Evolutionary conservation across 768 basidiomycete genomes (phyloP).

Genomic region (Leccinum ochraceum): DNA sequence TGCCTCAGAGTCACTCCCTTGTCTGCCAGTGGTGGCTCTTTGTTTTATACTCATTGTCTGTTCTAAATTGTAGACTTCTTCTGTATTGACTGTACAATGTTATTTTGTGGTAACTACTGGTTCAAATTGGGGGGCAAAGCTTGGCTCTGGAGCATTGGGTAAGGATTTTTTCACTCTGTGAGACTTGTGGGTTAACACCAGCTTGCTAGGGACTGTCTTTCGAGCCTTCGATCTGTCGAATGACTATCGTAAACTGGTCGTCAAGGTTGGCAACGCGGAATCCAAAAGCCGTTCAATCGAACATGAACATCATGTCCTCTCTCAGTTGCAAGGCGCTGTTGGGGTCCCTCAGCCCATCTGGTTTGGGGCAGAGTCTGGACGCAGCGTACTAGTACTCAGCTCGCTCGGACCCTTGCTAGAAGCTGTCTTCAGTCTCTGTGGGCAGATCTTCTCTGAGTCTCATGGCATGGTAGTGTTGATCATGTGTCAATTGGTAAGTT

Average conservation of each 20-base stretch:
- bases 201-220: neutral
- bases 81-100: too few relatives aligned
- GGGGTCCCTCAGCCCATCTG: neutral
- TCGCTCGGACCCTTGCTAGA: neutral
- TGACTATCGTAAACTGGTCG: neutral
- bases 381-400: neutral
- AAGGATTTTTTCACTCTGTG: neutral
- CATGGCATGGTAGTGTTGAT: neutral
- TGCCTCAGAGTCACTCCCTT: neutral
- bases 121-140: neutral
- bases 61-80: neutral
- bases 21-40: too few relatives aligned
- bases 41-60: too few relatives aligned
- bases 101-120: neutral
- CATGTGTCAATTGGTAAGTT: neutral
- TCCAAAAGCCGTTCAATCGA: neutral
- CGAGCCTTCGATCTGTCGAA: neutral
- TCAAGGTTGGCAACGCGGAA: neutral
- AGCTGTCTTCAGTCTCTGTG: neutral
- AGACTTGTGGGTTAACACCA: neutral
- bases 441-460: neutral
- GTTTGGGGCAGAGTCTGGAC: neutral
- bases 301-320: neutral
- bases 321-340: neutral
- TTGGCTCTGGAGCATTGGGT: neutral